Evolutionary conservation across 345 rosid genomes (phyloP).

Genomic region (Salix caprea): DNA sequence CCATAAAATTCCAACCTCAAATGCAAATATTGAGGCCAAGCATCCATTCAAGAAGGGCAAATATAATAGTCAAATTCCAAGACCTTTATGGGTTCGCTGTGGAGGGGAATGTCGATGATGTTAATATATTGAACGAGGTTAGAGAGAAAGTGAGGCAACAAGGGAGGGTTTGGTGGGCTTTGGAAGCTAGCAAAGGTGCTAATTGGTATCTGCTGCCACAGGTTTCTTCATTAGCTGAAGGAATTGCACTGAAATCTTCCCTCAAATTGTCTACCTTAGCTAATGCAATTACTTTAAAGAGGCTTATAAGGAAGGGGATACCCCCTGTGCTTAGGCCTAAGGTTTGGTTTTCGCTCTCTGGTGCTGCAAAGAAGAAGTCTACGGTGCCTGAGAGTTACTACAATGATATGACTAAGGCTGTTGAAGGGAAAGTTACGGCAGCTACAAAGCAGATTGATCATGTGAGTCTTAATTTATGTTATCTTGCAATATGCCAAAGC

Average conservation of each 20-base stretch:
- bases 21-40: slow-evolving; percentile 84
- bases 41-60: slow-evolving; percentile 94
- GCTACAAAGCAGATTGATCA: slow-evolving; percentile 98
- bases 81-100: slow-evolving; percentile 92
- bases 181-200: slow-evolving; percentile 98
- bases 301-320: slow-evolving; percentile 90
- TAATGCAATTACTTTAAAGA: slow-evolving; percentile 82
- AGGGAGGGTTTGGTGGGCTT: slow-evolving; percentile 96
- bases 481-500: background rate
- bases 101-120: slow-evolving; percentile 98
- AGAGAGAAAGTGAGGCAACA: slow-evolving; percentile 96
- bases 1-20: slow-evolving; percentile 70
- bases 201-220: slow-evolving; percentile 96
- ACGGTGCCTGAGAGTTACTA: slow-evolving; percentile 97
- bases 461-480: slow-evolving; percentile 46
- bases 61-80: slow-evolving; percentile 81
- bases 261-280: slow-evolving; percentile 71
- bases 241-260: slow-evolving; percentile 82
- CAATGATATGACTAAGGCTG: slow-evolving; percentile 77
- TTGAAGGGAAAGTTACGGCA: slow-evolving; percentile 87
- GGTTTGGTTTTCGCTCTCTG: slow-evolving; percentile 97
- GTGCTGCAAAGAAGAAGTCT: slow-evolving; percentile 99
- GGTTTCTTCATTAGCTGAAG: slow-evolving; percentile 51
- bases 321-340: slow-evolving; percentile 95
- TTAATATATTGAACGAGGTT: slow-evolving; percentile 84